A percentile compares a stretch with the other conserved stretches of the same genome.
phyloP scores from a whole-genome alignment of 352 stramenopile genomes.

The Blastocystis sp. region DNA sequence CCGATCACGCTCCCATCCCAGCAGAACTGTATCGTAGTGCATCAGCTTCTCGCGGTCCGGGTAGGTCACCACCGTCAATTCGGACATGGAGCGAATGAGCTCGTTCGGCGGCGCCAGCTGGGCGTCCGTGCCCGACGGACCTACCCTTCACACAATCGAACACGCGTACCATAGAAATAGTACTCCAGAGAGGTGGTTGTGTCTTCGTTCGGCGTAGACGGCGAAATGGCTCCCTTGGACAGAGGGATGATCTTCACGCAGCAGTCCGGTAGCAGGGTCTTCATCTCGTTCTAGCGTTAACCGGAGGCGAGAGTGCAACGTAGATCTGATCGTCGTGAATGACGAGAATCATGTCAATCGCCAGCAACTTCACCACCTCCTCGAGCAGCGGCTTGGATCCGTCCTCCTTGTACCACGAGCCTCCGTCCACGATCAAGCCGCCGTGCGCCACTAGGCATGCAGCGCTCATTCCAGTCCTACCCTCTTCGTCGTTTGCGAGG shows the following conservation, averaged over 20 bases:
- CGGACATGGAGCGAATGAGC: conserved; percentile 17
- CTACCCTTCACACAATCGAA: not conserved
- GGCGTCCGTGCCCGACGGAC: not conserved
- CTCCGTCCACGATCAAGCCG: conserved; percentile 51
- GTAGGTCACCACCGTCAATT: conserved; percentile 42
- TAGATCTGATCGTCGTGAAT: conserved; percentile 49
- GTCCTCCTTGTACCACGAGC: conserved; percentile 62
- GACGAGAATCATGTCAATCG: conserved; percentile 47
- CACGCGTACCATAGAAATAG: conserved; percentile 31
- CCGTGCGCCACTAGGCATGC: not conserved
- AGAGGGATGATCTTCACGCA: conserved; percentile 36
- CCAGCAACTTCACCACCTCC: conserved; percentile 31
- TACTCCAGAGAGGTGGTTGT: conserved; percentile 28
- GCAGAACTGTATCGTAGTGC: conserved; percentile 34
- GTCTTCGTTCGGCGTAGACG: not conserved
- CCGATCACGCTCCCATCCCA: not conserved
- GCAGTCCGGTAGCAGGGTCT: not conserved
- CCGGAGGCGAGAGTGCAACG: not conserved
- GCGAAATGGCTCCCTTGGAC: conserved; percentile 1
- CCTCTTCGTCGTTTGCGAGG: conserved; percentile 33
- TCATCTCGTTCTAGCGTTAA: conserved; percentile 15
- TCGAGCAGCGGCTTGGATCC: conserved; percentile 17
- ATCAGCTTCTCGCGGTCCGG: conserved; percentile 2
- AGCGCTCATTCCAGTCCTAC: not conserved
- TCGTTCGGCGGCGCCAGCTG: conserved; percentile 28